Conservation (phyloP, 148 eudicot species). For the Nepenthes mirabilis region DNA sequence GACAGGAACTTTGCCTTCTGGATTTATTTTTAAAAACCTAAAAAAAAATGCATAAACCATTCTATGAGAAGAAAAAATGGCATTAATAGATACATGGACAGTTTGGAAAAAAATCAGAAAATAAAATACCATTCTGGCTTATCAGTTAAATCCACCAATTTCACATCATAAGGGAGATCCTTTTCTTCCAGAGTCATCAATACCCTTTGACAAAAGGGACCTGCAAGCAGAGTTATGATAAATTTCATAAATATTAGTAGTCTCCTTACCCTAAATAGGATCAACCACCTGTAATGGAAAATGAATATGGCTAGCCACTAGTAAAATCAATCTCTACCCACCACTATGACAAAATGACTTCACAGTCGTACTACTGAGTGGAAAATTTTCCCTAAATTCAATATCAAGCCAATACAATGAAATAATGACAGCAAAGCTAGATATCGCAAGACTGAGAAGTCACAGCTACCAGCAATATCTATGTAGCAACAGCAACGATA, state of each 20-base stretch:
- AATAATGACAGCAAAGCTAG: too few species aligned
- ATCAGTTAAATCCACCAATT: conserved; percentile 57
- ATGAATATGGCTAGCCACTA: not conserved
- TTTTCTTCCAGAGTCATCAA: conserved; percentile 86
- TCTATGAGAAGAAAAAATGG: not conserved
- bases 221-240: conserved; percentile 19
- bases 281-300: not conserved
- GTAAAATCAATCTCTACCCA: too few species aligned
- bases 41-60: not conserved
- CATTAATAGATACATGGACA: not conserved
- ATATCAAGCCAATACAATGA: too few species aligned
- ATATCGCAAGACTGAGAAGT: too few species aligned
- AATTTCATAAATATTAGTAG: too few species aligned
- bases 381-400: too few species aligned
- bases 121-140: conserved; percentile 73
- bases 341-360: too few species aligned
- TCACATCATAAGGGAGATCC: conserved; percentile 71
- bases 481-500: too few species aligned
- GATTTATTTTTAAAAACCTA: conserved; percentile 69
- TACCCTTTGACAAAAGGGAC: conserved; percentile 85
- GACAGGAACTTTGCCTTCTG: conserved; percentile 92
- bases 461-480: too few species aligned
- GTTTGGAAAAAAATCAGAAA: not conserved
- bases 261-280: too few species aligned
- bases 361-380: too few species aligned